Evolutionary conservation across 495 filamentous ascomycete species (phyloP).

Genomic region (Evansstolkia leycettana): DNA sequence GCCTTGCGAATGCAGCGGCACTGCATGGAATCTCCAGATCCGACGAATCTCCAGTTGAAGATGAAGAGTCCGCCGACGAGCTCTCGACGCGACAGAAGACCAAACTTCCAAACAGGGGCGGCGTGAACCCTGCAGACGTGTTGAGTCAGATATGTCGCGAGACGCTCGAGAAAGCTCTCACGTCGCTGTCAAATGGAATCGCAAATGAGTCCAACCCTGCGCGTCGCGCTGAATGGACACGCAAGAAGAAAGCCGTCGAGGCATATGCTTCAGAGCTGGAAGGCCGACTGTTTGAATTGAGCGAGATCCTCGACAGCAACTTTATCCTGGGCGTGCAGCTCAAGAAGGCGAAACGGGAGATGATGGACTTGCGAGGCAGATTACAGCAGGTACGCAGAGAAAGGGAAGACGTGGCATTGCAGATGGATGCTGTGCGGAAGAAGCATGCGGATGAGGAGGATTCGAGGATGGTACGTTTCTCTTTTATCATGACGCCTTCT

Average conservation of each 20-base stretch:
- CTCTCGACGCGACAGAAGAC: conserved; percentile 16
- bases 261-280: conserved; percentile 58
- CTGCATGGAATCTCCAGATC: conserved; percentile 7
- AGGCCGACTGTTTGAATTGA: conserved; percentile 42
- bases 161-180: conserved; percentile 41
- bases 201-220: conserved; percentile 23
- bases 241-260: conserved; percentile 52
- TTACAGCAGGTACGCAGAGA: conserved; percentile 51
- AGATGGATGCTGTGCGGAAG: conserved; percentile 56
- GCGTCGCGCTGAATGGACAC: conserved; percentile 39
- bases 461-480: conserved; percentile 20
- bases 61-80: conserved; percentile 25
- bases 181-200: conserved; percentile 26
- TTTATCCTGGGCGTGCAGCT: conserved; percentile 50
- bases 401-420: conserved; percentile 52
- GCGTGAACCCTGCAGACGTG: conserved; percentile 59
- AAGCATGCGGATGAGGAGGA: conserved; percentile 36
- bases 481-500: conserved; percentile 1
- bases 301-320: conserved; percentile 48
- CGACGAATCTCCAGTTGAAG: conserved; percentile 17
- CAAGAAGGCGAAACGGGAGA: conserved; percentile 51
- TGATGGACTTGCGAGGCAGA: conserved; percentile 49
- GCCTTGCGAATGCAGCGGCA: conserved; percentile 24
- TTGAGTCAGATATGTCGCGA: conserved; percentile 59
- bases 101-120: conserved; percentile 40